phyloP scores from a whole-genome alignment of 2,329 filamentous ascomycete species.

The Magnaporthiopsis rhizophila region DNA sequence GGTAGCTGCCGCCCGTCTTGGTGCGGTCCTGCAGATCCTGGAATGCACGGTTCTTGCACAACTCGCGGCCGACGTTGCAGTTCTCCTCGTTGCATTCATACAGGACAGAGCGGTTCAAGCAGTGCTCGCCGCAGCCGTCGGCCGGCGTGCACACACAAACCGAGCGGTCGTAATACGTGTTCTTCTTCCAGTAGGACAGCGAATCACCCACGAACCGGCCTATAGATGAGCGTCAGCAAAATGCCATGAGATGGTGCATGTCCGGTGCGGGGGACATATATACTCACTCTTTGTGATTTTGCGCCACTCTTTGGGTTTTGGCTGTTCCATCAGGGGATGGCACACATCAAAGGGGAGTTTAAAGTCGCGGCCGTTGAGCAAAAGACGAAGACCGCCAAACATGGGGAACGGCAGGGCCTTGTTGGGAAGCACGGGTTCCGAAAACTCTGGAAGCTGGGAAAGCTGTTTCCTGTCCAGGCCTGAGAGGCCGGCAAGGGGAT shows the following conservation, averaged over 20 bases:
- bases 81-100: conserved; percentile 93
- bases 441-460: conserved; percentile 37
- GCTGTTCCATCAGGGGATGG: conserved; percentile 78
- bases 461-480: conserved; percentile 43
- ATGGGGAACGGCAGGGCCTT: conserved; percentile 65
- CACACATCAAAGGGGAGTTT: conserved; percentile 86
- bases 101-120: conserved; percentile 92
- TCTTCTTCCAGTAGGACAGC: conserved; percentile 71
- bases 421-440: conserved; percentile 40
- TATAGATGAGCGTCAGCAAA: conserved; percentile 25
- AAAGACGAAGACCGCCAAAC: conserved; percentile 62
- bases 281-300: conserved; percentile 82
- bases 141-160: conserved; percentile 72
- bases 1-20: conserved; percentile 74
- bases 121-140: conserved; percentile 78
- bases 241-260: not conserved
- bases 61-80: conserved; percentile 66
- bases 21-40: conserved; percentile 67
- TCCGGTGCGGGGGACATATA: conserved; percentile 10
- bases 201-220: conserved; percentile 89
- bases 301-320: conserved; percentile 88
- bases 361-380: conserved; percentile 72
- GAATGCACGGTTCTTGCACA: conserved; percentile 84
- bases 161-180: conserved; percentile 62
- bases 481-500: conserved; percentile 40